Percentiles rank a stretch among this genome's conserved stretches.
phyloP scores from a whole-genome alignment of 192 early-diverging fungal species.

The Tieghemiomyces parasiticus region DNA sequence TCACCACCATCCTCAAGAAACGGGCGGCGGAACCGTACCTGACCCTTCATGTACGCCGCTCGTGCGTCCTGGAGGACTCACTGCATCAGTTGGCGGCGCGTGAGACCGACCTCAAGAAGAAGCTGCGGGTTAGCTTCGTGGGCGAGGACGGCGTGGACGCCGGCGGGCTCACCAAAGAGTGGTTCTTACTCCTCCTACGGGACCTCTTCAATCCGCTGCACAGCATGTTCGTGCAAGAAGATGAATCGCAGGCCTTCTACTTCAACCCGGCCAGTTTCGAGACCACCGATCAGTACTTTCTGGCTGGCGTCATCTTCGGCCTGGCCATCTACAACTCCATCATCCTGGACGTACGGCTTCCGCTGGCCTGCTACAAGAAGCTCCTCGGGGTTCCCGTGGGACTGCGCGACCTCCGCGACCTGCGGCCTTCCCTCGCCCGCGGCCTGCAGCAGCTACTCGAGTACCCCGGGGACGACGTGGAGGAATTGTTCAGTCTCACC shows the following conservation, averaged over 20 bases:
- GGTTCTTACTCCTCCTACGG: conserved; percentile 86
- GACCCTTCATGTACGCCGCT: conserved; percentile 41
- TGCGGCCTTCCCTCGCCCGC: conserved; percentile 56
- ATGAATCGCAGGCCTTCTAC: conserved; percentile 44
- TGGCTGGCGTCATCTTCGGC: conserved; percentile 86
- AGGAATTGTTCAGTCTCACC: conserved; percentile 64
- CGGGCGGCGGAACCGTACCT: conserved; percentile 34
- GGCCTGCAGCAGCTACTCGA: conserved; percentile 75
- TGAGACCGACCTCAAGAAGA: conserved; percentile 78
- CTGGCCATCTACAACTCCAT: conserved; percentile 89
- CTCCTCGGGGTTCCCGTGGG: conserved; percentile 53
- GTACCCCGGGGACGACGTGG: conserved; percentile 68
- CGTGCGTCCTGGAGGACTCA: conserved; percentile 58
- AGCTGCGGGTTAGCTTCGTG: conserved; percentile 78
- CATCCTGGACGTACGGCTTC: conserved; percentile 76
- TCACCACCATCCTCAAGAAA: conserved; percentile 39
- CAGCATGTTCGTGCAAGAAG: conserved; percentile 68
- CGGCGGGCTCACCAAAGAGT: conserved; percentile 94
- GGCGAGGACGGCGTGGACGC: conserved; percentile 93
- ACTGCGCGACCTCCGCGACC: conserved; percentile 60
- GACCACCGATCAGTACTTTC: conserved; percentile 65
- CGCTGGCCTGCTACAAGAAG: conserved; percentile 78
- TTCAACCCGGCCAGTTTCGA: conserved; percentile 66
- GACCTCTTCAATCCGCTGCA: conserved; percentile 88
- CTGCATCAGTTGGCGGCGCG: conserved; percentile 56